These are phyloP conservation scores for Phytophthora parvispora DNA, from an alignment of 352 stramenopile genomes.

Conservation along the genomic window DNA sequence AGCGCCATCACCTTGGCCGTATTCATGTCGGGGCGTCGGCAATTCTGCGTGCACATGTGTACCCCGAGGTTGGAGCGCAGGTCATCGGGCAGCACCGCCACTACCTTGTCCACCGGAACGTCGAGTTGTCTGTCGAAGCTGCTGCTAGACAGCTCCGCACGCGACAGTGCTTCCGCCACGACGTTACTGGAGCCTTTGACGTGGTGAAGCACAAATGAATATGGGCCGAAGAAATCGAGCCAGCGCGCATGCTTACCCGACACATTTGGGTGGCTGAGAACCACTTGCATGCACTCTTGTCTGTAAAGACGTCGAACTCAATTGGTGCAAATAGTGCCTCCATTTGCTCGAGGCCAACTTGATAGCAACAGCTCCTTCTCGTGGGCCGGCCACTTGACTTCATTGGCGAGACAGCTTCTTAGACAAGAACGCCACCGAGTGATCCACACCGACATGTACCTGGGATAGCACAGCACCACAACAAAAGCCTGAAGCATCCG, in stretches of 20 bases:
- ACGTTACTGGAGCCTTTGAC: conserved; percentile 6
- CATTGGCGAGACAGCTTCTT: conserved; percentile 5
- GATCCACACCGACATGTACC: not conserved
- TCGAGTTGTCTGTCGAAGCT: too few species aligned
- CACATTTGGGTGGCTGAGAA: conserved; percentile 2
- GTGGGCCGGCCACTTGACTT: conserved; percentile 7
- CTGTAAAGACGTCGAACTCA: conserved; percentile 17
- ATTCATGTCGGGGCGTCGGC: too few species aligned
- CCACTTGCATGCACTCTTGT: conserved; percentile 9
- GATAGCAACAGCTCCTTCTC: conserved; percentile 19
- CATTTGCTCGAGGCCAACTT: conserved; percentile 7
- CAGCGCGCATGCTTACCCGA: conserved; percentile 5
- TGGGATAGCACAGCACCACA: conserved; percentile 9
- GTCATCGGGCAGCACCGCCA: not conserved
- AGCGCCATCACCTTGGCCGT: not conserved
- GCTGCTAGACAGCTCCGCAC: too few species aligned
- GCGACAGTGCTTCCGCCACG: not conserved
- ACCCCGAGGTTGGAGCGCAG: not conserved
- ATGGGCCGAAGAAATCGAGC: conserved; percentile 10
- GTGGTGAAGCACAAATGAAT: conserved; percentile 8
- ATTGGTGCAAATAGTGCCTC: conserved; percentile 4
- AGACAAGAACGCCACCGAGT: not conserved
- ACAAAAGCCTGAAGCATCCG: conserved; percentile 33
- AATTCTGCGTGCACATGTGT: not conserved
- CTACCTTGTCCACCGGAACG: too few species aligned